These are phyloP conservation scores for Hymenoscyphus occultus DNA, from an alignment of 2,329 filamentous ascomycete genomes.

Conservation along the genomic window DNA sequence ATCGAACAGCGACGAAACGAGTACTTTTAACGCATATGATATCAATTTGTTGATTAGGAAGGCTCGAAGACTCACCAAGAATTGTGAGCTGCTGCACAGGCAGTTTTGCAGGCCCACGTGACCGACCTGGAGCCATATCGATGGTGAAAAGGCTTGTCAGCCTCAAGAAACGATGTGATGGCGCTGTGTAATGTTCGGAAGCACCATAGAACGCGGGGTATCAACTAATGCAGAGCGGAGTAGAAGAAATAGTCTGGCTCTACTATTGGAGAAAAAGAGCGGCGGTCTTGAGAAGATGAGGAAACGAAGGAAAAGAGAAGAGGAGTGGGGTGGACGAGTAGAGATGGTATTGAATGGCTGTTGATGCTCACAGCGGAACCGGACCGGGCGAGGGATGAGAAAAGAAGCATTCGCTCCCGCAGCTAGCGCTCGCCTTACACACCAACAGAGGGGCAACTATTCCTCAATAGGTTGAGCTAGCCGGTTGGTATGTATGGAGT, in stretches of 20 bases:
- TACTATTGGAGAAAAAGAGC: conserved; percentile 6
- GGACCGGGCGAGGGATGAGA: not conserved
- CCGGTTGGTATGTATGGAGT: not conserved
- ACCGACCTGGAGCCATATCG: conserved; percentile 28
- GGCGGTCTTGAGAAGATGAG: not conserved
- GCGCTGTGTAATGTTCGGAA: not conserved
- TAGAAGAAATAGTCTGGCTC: not conserved
- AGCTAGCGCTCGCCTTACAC: not conserved
- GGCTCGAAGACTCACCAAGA: conserved; percentile 56
- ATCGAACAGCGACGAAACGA: not conserved
- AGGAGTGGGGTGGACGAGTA: not conserved
- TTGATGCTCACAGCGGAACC: not conserved
- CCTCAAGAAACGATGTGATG: conserved; percentile 5
- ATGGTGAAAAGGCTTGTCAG: conserved; percentile 19
- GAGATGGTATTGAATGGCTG: not conserved
- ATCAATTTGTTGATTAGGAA: not conserved
- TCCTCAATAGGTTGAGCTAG: not conserved
- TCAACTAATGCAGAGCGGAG: not conserved
- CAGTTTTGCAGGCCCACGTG: conserved; percentile 54
- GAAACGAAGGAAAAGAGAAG: not conserved
- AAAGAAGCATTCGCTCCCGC: conserved; percentile 3
- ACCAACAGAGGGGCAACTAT: not conserved
- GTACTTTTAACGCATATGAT: not conserved
- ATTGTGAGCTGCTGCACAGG: conserved; percentile 75
- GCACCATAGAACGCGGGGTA: not conserved